phyloP scores from a whole-genome alignment of 2,329 filamentous ascomycete genomes.

The Scedosporium boydii region DNA sequence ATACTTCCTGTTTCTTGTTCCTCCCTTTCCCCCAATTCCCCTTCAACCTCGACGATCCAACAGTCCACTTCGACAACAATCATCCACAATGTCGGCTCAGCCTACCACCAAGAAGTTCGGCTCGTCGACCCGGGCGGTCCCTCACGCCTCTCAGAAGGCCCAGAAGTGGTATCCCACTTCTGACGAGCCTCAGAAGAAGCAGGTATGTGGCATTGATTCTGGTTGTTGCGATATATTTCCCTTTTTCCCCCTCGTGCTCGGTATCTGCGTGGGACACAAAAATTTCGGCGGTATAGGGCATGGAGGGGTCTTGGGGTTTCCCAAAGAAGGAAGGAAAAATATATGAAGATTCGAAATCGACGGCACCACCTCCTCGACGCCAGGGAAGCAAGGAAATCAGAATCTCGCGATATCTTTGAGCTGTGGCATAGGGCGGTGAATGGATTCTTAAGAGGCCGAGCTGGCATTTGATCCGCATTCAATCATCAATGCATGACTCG shows the following conservation, averaged over 20 bases:
- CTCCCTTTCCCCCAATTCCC: slow-evolving; percentile 21
- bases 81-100: slow-evolving; percentile 56
- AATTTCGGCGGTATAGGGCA: slow-evolving; percentile 3
- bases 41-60: slow-evolving; percentile 15
- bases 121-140: slow-evolving; percentile 89
- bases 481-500: background rate
- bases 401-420: background rate
- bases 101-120: slow-evolving; percentile 89
- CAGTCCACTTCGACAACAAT: slow-evolving; percentile 13
- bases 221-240: background rate
- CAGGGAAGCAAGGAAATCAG: background rate
- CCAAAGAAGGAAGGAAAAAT: background rate
- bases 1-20: slow-evolving; percentile 11
- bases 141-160: slow-evolving; percentile 80
- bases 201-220: slow-evolving; percentile 58
- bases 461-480: background rate
- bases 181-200: slow-evolving; percentile 80
- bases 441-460: too few species aligned
- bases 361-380: background rate
- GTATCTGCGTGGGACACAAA: background rate
- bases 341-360: background rate
- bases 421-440: background rate
- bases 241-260: background rate
- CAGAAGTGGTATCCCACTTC: slow-evolving; percentile 98
- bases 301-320: background rate